Percentiles rank a stretch among this genome's conserved stretches.
Evolutionary conservation across 768 basidiomycete species (phyloP).

Genomic region (Boletus rufocinnamomeus): DNA sequence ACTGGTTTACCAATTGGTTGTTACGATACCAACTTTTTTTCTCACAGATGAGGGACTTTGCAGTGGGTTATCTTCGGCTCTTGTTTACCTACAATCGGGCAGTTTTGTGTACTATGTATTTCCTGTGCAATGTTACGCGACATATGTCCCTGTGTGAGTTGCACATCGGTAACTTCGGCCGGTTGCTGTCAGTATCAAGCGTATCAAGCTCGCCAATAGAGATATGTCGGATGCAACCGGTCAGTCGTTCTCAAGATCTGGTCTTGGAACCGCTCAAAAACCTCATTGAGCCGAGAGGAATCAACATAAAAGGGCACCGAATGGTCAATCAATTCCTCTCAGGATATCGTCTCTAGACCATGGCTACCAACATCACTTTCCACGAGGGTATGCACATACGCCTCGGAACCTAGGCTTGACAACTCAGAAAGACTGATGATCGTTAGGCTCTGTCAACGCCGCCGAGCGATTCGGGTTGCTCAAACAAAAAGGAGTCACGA

Average conservation of each 20-base stretch:
- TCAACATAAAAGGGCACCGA: conserved; percentile 15
- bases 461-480: conserved; percentile 69
- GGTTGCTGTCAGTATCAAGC: background rate
- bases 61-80: conserved; percentile 16
- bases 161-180: conserved; percentile 22
- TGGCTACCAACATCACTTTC: conserved; percentile 62
- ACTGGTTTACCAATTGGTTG: background rate
- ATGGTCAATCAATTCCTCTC: background rate
- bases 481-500: conserved; percentile 82
- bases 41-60: conserved; percentile 25
- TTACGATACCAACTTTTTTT: conserved; percentile 20
- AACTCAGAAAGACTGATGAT: conserved; percentile 3
- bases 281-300: background rate
- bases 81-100: background rate
- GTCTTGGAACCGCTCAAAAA: background rate
- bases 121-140: background rate
- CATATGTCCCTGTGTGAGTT: background rate
- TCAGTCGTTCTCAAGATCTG: conserved; percentile 16
- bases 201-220: background rate
- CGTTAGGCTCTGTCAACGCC: conserved; percentile 66
- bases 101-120: conserved; percentile 1
- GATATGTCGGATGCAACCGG: background rate
- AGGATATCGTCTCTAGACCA: conserved; percentile 10
- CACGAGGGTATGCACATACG: conserved; percentile 52
- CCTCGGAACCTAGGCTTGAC: background rate